Base-by-base conservation (phyloP, 768 basidiomycete genomes). In the Vishniacozyma victoriae region DNA sequence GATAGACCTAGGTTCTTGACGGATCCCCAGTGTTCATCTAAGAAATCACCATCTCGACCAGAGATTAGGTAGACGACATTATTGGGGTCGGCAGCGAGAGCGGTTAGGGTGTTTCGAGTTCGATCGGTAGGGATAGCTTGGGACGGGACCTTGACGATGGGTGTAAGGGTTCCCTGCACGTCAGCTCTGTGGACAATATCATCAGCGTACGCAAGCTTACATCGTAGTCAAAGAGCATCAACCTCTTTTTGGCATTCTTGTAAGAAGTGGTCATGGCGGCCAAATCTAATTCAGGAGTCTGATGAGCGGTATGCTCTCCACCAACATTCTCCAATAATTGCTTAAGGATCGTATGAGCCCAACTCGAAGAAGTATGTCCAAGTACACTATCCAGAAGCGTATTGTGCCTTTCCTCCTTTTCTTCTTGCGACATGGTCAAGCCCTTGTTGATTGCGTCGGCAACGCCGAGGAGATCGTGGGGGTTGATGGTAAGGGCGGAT, bases 61-160 rank as follows among this genome's bases (percentile, higher is more conserved):
- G 91, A 95, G 70, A 99, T 95, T 72, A 99, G 90, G 75, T 90
- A 97, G 45, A 96, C 91, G 35, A 95, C 58, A 72, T 99, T 99
- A 63, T 77, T 77, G 19, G 92, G 87, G 71, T 96, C 92, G 14
- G 76, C 74, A 1, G 84, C 75, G 27, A 99, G 79, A 49, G 76
- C 76, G 44, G 79, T 72, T 49, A 99, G 83, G 0, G 87, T 86
- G 43, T 77, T 75, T 35, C 92, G 79, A 3, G 92, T 84, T 16
- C 78, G 76, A 5, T 78, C 70, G 0, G 88, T 85, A 0, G 93
- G 93, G 2, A 82, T 73, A 2, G 93, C 93, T 76, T 85, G 85
- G 41, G 84, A 82, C 0, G 93, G 93, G 14, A 81, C 81, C 76
- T 90, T 93, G 70, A 99, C 93, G 72, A 99, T 96, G 2, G 93